Conservation (phyloP, 2,329 filamentous ascomycete species). For the Penicillium nordicum region DNA sequence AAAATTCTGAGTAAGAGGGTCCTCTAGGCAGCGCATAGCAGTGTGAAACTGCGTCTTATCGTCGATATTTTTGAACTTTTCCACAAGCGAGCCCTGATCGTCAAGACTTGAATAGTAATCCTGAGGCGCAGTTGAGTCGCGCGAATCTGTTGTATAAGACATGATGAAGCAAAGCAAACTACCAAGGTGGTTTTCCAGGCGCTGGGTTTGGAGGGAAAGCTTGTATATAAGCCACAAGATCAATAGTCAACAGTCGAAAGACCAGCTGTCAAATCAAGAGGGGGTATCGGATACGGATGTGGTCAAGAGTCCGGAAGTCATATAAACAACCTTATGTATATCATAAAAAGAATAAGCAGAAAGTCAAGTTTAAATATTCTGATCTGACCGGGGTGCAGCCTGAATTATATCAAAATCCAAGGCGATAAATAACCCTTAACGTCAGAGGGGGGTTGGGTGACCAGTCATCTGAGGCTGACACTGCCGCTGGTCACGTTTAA, state of each 20-base stretch:
- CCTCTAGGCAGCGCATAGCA: slow-evolving; percentile 29
- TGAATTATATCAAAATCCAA: not conserved
- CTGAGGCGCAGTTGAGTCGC: slow-evolving; percentile 15
- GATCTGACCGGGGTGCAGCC: not conserved
- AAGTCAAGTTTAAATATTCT: not conserved
- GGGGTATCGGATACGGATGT: not conserved
- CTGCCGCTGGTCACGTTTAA: slow-evolving; percentile 22
- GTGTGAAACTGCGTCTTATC: slow-evolving; percentile 30
- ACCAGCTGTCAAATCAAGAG: not conserved
- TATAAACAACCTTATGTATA: not conserved
- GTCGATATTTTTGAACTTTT: slow-evolving; percentile 40
- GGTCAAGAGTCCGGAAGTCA: not conserved
- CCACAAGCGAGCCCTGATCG: slow-evolving; percentile 16
- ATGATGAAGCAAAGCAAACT: slow-evolving; percentile 1
- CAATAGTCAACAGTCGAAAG: not conserved
- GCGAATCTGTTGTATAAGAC: slow-evolving; percentile 9
- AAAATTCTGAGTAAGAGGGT: slow-evolving; percentile 39
- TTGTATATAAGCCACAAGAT: not conserved
- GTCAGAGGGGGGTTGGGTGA: slow-evolving; percentile 2
- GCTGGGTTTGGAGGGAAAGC: not conserved
- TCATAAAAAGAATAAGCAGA: not conserved
- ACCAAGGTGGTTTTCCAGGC: not conserved
- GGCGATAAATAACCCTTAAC: not conserved
- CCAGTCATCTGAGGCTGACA: slow-evolving; percentile 18
- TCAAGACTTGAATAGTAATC: slow-evolving; percentile 35